Percentiles rank a stretch among this genome's conserved stretches.
These are phyloP conservation scores for Aspergillus ruber DNA, from an alignment of 2,329 filamentous ascomycete species.

Conservation along the genomic window DNA sequence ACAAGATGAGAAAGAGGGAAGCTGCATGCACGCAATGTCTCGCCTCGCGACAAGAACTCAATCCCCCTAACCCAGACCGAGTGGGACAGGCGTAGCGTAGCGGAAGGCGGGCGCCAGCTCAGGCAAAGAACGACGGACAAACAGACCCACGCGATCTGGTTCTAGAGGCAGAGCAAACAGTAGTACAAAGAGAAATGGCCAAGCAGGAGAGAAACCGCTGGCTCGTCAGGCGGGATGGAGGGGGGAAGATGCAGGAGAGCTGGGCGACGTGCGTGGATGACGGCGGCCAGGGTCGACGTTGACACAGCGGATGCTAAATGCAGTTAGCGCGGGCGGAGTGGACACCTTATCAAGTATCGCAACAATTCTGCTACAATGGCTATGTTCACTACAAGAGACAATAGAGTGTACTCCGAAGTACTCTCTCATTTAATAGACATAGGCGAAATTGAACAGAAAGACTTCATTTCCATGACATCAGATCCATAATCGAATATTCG, in stretches of 20 bases:
- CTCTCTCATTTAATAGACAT: not conserved
- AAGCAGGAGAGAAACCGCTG: slow-evolving; percentile 10
- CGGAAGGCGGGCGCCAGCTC: slow-evolving; percentile 10
- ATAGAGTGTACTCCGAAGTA: not conserved
- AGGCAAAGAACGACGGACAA: slow-evolving; percentile 15
- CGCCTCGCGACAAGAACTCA: not conserved
- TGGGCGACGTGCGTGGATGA: slow-evolving; percentile 6
- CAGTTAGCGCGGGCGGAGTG: slow-evolving; percentile 10
- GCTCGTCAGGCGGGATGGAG: slow-evolving; percentile 2
- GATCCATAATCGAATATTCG: not conserved
- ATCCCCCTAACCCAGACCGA: slow-evolving; percentile 5
- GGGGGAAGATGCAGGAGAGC: slow-evolving; percentile 2
- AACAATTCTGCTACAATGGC: too few relatives aligned
- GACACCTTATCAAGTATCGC: not conserved
- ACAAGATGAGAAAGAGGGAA: not conserved
- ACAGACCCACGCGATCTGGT: slow-evolving; percentile 1
- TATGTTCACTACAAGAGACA: not conserved
- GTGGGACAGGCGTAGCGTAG: slow-evolving; percentile 14
- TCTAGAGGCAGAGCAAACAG: not conserved
- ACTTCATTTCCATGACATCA: not conserved
- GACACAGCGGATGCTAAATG: slow-evolving; percentile 6
- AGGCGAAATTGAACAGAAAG: not conserved
- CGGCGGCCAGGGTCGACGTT: not conserved
- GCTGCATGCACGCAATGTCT: not conserved
- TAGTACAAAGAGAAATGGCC: slow-evolving; percentile 2